phyloP scores from a whole-genome alignment of 768 basidiomycete species.

The Hirschioporus abietinus region DNA sequence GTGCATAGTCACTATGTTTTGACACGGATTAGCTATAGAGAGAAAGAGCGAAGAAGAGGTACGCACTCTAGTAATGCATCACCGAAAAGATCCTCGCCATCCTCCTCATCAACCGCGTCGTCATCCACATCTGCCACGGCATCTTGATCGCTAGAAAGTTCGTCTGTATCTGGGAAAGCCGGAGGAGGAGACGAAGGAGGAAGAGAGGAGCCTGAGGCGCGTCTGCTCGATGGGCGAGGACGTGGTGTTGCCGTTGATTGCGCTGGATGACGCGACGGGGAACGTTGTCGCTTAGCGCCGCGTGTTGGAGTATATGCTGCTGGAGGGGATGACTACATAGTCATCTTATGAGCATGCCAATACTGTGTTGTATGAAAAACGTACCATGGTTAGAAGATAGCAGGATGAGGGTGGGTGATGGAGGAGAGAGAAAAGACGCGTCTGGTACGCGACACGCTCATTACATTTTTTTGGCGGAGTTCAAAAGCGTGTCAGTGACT shows the following conservation, averaged over 20 bases:
- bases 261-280: constrained; percentile 50
- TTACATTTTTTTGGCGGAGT: neutral
- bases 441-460: neutral
- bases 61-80: constrained; percentile 70
- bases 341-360: neutral
- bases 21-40: constrained; percentile 6
- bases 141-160: constrained; percentile 67
- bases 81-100: constrained; percentile 90
- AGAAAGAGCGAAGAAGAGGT: constrained; percentile 8
- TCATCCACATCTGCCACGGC: constrained; percentile 59
- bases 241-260: constrained; percentile 44
- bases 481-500: neutral
- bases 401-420: neutral
- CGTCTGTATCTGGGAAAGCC: constrained; percentile 84
- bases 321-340: constrained; percentile 8
- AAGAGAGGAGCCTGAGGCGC: constrained; percentile 66
- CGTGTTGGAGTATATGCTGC: constrained; percentile 33
- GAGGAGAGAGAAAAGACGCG: neutral
- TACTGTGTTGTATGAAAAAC: neutral
- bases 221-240: constrained; percentile 38
- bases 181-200: constrained; percentile 83
- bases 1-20: constrained; percentile 69
- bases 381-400: neutral
- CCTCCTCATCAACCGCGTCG: constrained; percentile 64
- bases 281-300: constrained; percentile 50